These are phyloP conservation scores for Aspergillus haitiensis DNA, from an alignment of 495 filamentous ascomycete genomes.

Conservation along the genomic window DNA sequence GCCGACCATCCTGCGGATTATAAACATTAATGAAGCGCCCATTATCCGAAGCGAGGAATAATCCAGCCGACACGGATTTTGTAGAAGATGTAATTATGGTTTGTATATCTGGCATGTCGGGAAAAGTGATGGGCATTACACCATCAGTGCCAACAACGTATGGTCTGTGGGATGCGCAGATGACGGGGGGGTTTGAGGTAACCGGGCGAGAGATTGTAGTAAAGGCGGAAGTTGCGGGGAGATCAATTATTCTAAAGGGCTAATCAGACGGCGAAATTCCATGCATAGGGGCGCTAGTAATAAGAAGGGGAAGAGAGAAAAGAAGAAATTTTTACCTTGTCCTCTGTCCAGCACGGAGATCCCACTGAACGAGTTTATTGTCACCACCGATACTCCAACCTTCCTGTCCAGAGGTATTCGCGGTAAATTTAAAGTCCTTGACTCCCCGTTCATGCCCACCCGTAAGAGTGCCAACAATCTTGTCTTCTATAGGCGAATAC, in stretches of 20 bases:
- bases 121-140: slow-evolving; percentile 44
- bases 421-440: slow-evolving; percentile 58
- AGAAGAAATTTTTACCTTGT: slow-evolving; percentile 40
- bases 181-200: slow-evolving; percentile 45
- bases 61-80: slow-evolving; percentile 33
- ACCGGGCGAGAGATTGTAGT: slow-evolving; percentile 44
- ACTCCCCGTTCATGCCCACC: slow-evolving; percentile 56
- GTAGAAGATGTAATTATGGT: slow-evolving; percentile 46
- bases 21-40: slow-evolving; percentile 60
- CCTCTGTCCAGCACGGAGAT: slow-evolving; percentile 49
- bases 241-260: slow-evolving; percentile 44
- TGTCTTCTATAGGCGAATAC: slow-evolving; percentile 54
- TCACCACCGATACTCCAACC: slow-evolving; percentile 63
- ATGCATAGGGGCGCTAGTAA: too few relatives aligned
- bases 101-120: slow-evolving; percentile 57
- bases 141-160: slow-evolving; percentile 52
- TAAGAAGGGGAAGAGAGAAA: neutral
- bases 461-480: slow-evolving; percentile 49
- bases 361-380: slow-evolving; percentile 62
- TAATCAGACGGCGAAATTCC: slow-evolving; percentile 12
- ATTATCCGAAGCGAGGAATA: slow-evolving; percentile 51
- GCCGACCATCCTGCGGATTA: slow-evolving; percentile 42
- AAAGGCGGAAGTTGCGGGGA: slow-evolving; percentile 46
- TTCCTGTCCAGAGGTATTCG: slow-evolving; percentile 39
- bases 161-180: slow-evolving; percentile 58